Evolutionary conservation across 345 rosid species (phyloP).

Genomic region (Acer negundo): DNA sequence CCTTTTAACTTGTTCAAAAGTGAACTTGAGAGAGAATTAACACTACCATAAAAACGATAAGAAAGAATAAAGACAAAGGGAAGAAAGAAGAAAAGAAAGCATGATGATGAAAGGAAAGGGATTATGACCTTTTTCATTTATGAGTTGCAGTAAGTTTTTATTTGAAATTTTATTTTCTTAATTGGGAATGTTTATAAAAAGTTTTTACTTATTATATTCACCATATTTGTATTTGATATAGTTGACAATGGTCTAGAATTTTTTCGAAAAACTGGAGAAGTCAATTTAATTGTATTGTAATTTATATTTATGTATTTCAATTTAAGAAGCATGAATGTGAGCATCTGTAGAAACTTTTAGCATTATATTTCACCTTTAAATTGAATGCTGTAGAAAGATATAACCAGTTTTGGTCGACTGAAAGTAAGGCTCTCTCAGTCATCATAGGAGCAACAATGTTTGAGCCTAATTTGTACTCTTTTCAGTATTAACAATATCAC

Average conservation of each 20-base stretch:
- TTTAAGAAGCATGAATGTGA: not conserved
- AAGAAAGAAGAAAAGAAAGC: not conserved
- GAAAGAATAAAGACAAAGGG: not conserved
- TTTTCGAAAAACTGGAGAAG: not conserved
- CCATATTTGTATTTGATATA: not conserved
- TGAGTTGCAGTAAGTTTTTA: not conserved
- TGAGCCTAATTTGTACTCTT: not conserved
- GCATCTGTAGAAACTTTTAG: not conserved
- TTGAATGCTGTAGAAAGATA: not conserved
- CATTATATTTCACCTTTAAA: not conserved
- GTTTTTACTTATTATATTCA: not conserved
- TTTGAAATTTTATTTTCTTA: not conserved
- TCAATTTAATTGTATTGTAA: not conserved
- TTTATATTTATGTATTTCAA: not conserved
- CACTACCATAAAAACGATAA: not conserved
- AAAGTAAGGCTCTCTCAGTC: not conserved
- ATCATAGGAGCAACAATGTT: not conserved
- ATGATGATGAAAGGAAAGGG: not conserved
- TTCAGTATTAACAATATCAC: no score
- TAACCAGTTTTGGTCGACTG: not conserved
- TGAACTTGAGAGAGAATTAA: not conserved
- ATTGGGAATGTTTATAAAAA: not conserved
- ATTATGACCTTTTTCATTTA: not conserved
- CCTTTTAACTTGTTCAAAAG: constrained; percentile 4
- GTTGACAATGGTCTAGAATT: not conserved